These are phyloP conservation scores for Boechera retrofracta DNA, from an alignment of 345 rosid species.

Conservation along the genomic window DNA sequence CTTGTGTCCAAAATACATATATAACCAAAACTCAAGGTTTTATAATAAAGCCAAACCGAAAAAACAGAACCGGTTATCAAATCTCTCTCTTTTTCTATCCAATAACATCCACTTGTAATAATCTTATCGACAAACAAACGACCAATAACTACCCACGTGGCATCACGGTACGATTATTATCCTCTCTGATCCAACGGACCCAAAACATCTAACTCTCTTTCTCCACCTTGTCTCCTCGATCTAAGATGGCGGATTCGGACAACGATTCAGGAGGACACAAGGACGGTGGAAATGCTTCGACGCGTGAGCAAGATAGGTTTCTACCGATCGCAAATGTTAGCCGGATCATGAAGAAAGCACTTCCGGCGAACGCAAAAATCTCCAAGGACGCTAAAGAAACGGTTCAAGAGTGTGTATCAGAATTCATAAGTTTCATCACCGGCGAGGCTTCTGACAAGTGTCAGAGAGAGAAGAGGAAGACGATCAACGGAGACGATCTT, in stretches of 20 bases:
- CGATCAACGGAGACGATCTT: constrained; percentile 78
- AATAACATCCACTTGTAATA: constrained; percentile 38
- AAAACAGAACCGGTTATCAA: constrained; percentile 11
- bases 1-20: too few relatives aligned
- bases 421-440: constrained; percentile 77
- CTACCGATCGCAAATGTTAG: constrained; percentile 78
- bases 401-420: constrained; percentile 80
- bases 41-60: constrained; percentile 1
- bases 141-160: constrained; percentile 56
- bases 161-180: constrained; percentile 52
- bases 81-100: constrained; percentile 44
- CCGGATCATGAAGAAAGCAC: constrained; percentile 76
- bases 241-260: constrained; percentile 72
- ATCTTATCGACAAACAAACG: constrained; percentile 69
- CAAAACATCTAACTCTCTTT: constrained; percentile 37
- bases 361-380: constrained; percentile 77
- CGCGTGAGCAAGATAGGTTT: constrained; percentile 67
- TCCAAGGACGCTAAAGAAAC: constrained; percentile 83
- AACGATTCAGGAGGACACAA: constrained; percentile 65
- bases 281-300: constrained; percentile 52
- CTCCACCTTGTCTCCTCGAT: constrained; percentile 22
- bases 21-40: background rate
- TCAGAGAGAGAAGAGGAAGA: constrained; percentile 73
- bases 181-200: constrained; percentile 64
- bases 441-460: constrained; percentile 84